Evolutionary conservation across 2,329 filamentous ascomycete species (phyloP), one percentile per base, ranked within the genome.

Genomic region (Botrytis deweyae): DNA sequence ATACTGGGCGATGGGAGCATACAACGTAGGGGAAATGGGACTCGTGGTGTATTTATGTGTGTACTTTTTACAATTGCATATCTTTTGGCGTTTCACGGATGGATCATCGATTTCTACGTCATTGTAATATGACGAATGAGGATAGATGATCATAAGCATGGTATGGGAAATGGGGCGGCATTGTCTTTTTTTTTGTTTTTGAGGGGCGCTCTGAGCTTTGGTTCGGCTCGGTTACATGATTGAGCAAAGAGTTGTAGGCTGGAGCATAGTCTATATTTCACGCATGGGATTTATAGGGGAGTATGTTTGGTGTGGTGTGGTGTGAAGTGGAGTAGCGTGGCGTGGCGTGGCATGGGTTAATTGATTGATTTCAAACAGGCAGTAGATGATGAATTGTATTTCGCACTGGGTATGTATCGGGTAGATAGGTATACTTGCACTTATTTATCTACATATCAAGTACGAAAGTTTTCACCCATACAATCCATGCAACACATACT

Each of bases 21-120:
- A 55, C 46, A 22, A 36, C 33, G 25, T 55, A 25, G 10, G 10
- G 46, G 36, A 67, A 6, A 29, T 14, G 22, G 33, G 65, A 64
- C 25, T 67, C 36, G 52, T 67, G 65, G 33, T 40, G 25, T 67
- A 67, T 67, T 55, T 55, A 55, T 67, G 33, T 67, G 36, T 67
- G 46, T 67, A 67, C 18, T 55, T 36, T 67, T 67, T 29, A 55
- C 65, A 67, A 55, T 40, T 55, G 65, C 65, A 67, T 55, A 29
- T 12, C n/a, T 67, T 67, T 40, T 55, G 65, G 65, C 65, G 65
- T 67, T 67, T 46, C 55, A 55, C 25, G 46, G 36, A n/a, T 55
- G 46, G 36, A 29, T 55, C 46, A 40, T 67, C 65, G 16, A 52
- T 52, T 55, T 55, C 25, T 29, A 67, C 65, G 46, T 67, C 65